Conservation (phyloP, 2,329 filamentous ascomycete genomes). For the Mycocentrospora acerina region DNA sequence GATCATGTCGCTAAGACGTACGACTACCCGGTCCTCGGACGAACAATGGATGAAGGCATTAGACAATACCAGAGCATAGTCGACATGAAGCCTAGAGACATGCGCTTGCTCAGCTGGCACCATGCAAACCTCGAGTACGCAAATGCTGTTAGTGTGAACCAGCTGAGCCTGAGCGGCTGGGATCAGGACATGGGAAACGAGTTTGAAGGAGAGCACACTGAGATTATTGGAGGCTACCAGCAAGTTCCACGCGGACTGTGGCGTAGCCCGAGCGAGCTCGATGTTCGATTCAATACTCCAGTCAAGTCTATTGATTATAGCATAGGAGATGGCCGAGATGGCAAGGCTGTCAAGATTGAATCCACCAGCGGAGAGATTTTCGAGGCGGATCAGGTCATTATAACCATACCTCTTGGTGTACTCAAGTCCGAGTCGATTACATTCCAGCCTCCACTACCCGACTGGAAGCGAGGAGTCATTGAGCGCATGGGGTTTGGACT, state of each 20-base stretch:
- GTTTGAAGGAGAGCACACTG: conserved; percentile 91
- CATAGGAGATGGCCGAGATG: conserved; percentile 11
- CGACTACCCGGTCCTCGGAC: conserved; percentile 73
- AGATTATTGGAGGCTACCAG: conserved; percentile 92
- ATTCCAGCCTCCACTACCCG: conserved; percentile 89
- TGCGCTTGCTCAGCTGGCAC: conserved; percentile 95
- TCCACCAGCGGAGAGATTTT: conserved; percentile 76
- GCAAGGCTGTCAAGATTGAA: conserved; percentile 46
- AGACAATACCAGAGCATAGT: conserved; percentile 82
- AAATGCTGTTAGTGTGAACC: conserved; percentile 85
- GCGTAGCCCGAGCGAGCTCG: conserved; percentile 72
- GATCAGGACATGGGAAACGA: conserved; percentile 98
- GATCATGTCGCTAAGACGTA: conserved; percentile 63
- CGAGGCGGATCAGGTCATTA: conserved; percentile 86
- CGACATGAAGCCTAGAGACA: conserved; percentile 80
- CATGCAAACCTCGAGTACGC: conserved; percentile 98
- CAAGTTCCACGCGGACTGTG: conserved; percentile 86
- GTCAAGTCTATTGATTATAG: conserved; percentile 73
- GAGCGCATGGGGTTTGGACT: conserved; percentile 86
- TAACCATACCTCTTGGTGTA: conserved; percentile 87
- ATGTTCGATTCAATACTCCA: conserved; percentile 71
- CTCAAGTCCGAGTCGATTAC: conserved; percentile 77
- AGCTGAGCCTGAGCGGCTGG: conserved; percentile 87
- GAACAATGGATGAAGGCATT: conserved; percentile 90
- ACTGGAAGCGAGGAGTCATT: conserved; percentile 81